Evolutionary conservation across 805 yeast genomes (phyloP).

Genomic region (Candida yuanshanica): DNA sequence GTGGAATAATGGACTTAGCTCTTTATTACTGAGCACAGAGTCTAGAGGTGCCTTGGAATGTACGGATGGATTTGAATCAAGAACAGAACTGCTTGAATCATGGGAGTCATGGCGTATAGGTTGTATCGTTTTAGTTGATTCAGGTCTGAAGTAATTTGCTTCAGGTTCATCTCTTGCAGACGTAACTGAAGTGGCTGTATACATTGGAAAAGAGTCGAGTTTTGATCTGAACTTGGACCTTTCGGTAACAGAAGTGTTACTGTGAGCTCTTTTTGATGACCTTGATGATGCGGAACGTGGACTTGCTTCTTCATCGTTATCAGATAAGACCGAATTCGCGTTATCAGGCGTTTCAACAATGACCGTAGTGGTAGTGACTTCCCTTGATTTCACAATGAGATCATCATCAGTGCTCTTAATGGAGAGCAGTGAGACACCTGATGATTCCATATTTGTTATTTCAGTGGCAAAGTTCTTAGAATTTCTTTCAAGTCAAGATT

Average conservation of each 20-base stretch:
- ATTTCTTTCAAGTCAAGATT: not conserved
- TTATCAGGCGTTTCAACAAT: not conserved
- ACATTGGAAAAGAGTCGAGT: slow-evolving; percentile 6
- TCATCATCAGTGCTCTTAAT: not conserved
- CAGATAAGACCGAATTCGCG: not conserved
- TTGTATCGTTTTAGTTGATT: not conserved
- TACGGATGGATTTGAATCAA: not conserved
- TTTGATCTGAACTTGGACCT: slow-evolving; percentile 21
- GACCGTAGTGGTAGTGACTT: not conserved
- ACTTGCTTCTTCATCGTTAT: not conserved
- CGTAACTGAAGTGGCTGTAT: slow-evolving; percentile 1
- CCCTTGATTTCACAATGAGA: not conserved
- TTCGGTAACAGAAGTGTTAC: slow-evolving; percentile 16
- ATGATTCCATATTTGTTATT: not conserved
- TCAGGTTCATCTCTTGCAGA: slow-evolving; percentile 5
- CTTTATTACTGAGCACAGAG: slow-evolving; percentile 14
- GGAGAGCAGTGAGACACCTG: not conserved
- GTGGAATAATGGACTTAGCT: slow-evolving; percentile 14
- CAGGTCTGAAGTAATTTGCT: not conserved
- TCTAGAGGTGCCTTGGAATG: slow-evolving; percentile 15
- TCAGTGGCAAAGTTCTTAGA: not conserved
- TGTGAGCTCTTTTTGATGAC: slow-evolving; percentile 21
- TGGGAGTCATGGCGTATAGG: slow-evolving; percentile 5
- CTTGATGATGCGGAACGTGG: slow-evolving; percentile 1
- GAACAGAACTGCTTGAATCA: slow-evolving; percentile 3